A percentile compares a stretch with the other conserved stretches of the same genome.
phyloP scores from a whole-genome alignment of 2,329 filamentous ascomycete species.

The Neofusicoccum umdonicola region DNA sequence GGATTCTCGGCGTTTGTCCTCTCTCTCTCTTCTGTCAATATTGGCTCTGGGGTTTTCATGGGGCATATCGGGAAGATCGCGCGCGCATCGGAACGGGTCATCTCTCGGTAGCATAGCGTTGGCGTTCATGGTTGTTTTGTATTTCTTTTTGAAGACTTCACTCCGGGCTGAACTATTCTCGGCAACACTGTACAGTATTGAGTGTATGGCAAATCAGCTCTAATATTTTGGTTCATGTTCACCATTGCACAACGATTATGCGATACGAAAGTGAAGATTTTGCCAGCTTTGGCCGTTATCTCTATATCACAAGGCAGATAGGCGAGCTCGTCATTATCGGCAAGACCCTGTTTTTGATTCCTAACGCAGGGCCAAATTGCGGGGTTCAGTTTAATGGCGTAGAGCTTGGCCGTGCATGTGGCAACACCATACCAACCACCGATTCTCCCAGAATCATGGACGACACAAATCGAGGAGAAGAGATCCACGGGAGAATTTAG shows the following conservation, averaged over 20 bases:
- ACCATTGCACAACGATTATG: too few relatives aligned
- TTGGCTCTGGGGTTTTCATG: background rate
- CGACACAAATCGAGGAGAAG: too few relatives aligned
- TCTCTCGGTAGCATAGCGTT: conserved; percentile 16
- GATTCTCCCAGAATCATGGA: too few relatives aligned
- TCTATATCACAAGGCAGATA: too few relatives aligned
- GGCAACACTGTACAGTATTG: background rate
- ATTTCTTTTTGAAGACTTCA: background rate
- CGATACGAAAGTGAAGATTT: too few relatives aligned
- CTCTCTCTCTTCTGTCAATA: background rate
- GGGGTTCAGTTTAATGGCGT: background rate
- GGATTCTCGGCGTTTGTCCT: background rate
- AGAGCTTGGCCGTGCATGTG: background rate
- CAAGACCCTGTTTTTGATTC: background rate
- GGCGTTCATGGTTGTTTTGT: background rate
- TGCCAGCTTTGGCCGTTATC: too few relatives aligned
- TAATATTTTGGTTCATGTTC: background rate
- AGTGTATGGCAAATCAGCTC: background rate
- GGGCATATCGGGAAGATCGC: background rate
- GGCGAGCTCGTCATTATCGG: too few relatives aligned
- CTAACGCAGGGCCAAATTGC: background rate
- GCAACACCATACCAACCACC: background rate
- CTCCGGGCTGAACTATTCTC: background rate
- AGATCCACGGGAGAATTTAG: too few relatives aligned
- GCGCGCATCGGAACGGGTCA: background rate